Percentiles rank a stretch among this genome's conserved stretches.
Evolutionary conservation across 352 stramenopile species (phyloP).

Genomic region (Globisporangium nunn): DNA sequence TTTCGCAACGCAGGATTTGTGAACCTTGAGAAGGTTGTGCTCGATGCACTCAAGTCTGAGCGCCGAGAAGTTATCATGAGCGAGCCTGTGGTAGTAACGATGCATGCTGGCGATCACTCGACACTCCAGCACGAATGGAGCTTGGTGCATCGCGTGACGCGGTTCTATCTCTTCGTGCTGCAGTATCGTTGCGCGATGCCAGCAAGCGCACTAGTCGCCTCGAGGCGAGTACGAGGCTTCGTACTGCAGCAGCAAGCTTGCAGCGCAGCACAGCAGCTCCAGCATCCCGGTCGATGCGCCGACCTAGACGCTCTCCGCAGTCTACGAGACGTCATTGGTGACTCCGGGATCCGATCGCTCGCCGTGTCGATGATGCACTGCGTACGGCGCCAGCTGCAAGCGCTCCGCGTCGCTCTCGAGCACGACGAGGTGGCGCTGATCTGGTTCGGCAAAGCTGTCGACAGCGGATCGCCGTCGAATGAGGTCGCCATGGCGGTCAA

Average conservation of each 20-base stretch:
- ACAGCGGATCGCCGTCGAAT: conserved; percentile 9
- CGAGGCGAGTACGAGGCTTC: conserved; percentile 2
- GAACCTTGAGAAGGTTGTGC: conserved; percentile 1
- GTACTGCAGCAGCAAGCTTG: neutral
- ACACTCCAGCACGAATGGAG: neutral
- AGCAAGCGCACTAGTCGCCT: conserved; percentile 6
- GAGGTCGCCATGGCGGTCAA: conserved; percentile 23
- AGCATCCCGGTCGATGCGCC: conserved; percentile 3
- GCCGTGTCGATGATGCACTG: neutral
- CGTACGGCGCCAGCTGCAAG: conserved; percentile 7
- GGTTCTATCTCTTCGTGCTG: conserved; percentile 17
- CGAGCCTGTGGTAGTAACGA: neutral
- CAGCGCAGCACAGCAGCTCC: neutral
- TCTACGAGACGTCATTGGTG: conserved; percentile 14
- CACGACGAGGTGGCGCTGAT: conserved; percentile 28
- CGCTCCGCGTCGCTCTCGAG: conserved; percentile 14
- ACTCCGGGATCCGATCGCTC: conserved; percentile 7
- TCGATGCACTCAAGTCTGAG: conserved; percentile 5
- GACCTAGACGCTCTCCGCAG: conserved; percentile 5
- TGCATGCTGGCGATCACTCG: no score
- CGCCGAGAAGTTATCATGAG: neutral
- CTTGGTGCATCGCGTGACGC: conserved; percentile 13
- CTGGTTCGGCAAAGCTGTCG: conserved; percentile 18
- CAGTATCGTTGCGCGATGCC: conserved; percentile 13
- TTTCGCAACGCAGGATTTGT: conserved; percentile 12